These are phyloP conservation scores for Botrytis fabae DNA, from an alignment of 2,329 filamentous ascomycete species.

Conservation along the genomic window DNA sequence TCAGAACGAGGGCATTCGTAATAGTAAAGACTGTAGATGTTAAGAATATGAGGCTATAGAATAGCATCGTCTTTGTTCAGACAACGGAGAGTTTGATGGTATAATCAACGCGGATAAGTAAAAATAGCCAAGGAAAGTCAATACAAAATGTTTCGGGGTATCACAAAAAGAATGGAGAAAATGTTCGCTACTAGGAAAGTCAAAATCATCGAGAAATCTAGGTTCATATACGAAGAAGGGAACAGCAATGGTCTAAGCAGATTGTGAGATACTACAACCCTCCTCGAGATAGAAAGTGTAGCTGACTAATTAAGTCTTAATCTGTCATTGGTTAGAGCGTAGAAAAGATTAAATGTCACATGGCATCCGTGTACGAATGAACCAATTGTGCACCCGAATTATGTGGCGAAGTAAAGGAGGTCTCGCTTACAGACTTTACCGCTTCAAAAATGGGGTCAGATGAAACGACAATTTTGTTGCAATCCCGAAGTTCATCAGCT, in stretches of 20 bases:
- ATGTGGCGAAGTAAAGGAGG: slow-evolving; percentile 3
- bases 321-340: background rate
- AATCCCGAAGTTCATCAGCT: background rate
- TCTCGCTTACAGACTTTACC: slow-evolving; percentile 14
- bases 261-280: background rate
- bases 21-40: background rate
- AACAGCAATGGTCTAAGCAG: background rate
- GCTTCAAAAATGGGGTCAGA: background rate
- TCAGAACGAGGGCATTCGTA: slow-evolving; percentile 1
- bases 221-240: background rate
- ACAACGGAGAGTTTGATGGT: background rate
- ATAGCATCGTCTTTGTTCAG: background rate
- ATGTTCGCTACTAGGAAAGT: background rate
- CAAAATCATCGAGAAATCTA: background rate
- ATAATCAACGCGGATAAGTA: background rate
- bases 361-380: background rate
- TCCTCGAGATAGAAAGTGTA: background rate
- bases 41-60: background rate
- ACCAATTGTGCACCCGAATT: slow-evolving; percentile 3
- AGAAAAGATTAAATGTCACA: background rate
- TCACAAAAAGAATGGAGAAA: background rate
- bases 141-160: background rate
- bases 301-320: background rate
- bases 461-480: background rate
- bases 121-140: background rate